phyloP scores from a whole-genome alignment of 129 eudicot genomes.

The Tagetes erecta region DNA sequence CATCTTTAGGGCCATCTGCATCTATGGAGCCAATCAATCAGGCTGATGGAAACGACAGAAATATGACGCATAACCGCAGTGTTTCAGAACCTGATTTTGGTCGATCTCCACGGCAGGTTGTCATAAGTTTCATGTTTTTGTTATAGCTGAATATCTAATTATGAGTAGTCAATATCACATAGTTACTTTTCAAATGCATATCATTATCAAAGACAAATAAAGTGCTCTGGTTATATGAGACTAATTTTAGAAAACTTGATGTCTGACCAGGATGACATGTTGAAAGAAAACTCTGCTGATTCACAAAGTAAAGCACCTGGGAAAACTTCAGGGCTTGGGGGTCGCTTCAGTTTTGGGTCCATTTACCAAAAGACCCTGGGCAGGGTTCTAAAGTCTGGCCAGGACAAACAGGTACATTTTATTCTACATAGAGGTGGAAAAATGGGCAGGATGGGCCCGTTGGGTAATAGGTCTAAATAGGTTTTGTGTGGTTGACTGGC shows the following conservation, averaged over 20 bases:
- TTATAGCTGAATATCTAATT: slow-evolving; percentile 1
- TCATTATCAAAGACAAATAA: slow-evolving; percentile 3
- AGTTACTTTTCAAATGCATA: neutral
- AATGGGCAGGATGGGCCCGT: neutral
- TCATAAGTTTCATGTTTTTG: slow-evolving; percentile 16
- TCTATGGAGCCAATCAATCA: slow-evolving; percentile 80
- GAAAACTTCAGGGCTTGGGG: slow-evolving; percentile 49
- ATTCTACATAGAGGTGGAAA: slow-evolving; percentile 8
- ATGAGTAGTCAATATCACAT: neutral
- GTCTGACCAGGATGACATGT: slow-evolving; percentile 54
- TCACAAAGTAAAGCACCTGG: slow-evolving; percentile 55
- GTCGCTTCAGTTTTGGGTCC: slow-evolving; percentile 86
- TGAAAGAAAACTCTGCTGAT: slow-evolving; percentile 60
- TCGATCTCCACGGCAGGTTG: slow-evolving; percentile 80
- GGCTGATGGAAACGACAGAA: slow-evolving; percentile 54
- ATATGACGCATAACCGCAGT: slow-evolving; percentile 67
- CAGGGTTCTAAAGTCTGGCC: slow-evolving; percentile 72
- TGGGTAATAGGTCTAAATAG: neutral
- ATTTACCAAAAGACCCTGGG: slow-evolving; percentile 80
- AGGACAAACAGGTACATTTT: slow-evolving; percentile 71
- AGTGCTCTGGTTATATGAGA: slow-evolving; percentile 11
- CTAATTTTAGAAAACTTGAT: slow-evolving; percentile 23
- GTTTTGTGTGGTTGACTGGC: neutral
- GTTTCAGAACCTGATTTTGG: slow-evolving; percentile 93
- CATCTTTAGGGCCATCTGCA: slow-evolving; percentile 80